A percentile compares a stretch with the other conserved stretches of the same genome.
phyloP scores from a whole-genome alignment of 2,329 filamentous ascomycete species.

The Epichloe baconii region DNA sequence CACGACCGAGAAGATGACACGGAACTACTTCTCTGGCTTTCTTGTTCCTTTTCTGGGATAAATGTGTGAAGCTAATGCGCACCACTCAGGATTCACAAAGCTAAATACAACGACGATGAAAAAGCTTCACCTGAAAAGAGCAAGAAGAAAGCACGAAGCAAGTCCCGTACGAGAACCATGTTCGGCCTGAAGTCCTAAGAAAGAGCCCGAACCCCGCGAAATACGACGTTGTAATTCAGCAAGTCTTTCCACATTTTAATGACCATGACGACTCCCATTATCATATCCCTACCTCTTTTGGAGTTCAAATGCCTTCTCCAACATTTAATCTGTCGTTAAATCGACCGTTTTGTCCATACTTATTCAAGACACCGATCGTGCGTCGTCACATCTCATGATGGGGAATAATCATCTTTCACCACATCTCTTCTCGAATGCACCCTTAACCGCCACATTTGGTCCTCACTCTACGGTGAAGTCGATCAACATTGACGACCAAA shows the following conservation, averaged over 20 bases:
- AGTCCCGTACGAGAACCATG: constrained; percentile 61
- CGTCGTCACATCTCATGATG: background rate
- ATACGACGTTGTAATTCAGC: background rate
- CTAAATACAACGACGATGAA: constrained; percentile 70
- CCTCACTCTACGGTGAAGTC: background rate
- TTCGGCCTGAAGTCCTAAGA: constrained; percentile 39
- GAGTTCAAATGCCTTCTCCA: constrained; percentile 17
- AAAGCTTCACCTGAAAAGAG: constrained; percentile 30
- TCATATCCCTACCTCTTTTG: constrained; percentile 16
- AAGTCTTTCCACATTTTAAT: constrained; percentile 8
- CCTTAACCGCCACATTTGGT: background rate
- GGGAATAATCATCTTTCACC: background rate
- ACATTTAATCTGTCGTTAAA: background rate
- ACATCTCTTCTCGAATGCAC: background rate
- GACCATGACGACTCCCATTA: constrained; percentile 18
- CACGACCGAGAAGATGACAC: background rate
- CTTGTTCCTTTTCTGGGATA: background rate
- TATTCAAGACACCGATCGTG: constrained; percentile 4
- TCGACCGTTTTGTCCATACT: background rate
- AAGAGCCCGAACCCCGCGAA: background rate
- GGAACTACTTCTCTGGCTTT: background rate
- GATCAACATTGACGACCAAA: background rate
- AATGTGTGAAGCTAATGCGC: background rate
- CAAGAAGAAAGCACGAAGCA: constrained; percentile 54
- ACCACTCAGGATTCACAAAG: constrained; percentile 73